Conservation (phyloP, 306 rosid species). For the Erythrophleum fordii region DNA sequence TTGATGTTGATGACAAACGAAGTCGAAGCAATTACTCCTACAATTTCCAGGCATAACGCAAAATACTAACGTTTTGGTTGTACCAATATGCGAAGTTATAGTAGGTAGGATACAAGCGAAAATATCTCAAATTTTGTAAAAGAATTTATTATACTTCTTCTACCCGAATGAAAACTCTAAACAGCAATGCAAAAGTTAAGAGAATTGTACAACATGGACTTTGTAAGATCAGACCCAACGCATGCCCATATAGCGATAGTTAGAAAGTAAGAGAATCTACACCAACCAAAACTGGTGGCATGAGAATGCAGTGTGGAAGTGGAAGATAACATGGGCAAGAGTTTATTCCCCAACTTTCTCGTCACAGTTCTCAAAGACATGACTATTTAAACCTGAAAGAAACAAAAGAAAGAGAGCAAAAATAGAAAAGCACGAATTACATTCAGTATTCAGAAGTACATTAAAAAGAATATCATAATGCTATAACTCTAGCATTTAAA, state of each 20-base stretch:
- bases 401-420: not conserved
- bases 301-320: conserved; percentile 73
- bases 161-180: not conserved
- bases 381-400: conserved; percentile 27
- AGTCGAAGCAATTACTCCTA: not conserved
- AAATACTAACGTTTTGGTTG: not conserved
- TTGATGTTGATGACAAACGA: not conserved
- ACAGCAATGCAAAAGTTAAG: not conserved
- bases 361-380: conserved; percentile 72
- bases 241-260: not conserved
- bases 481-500: not conserved
- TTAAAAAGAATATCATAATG: not conserved
- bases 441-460: not conserved
- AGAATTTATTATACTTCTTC: not conserved
- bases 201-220: not conserved
- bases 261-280: conserved; percentile 20
- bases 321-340: conserved; percentile 61
- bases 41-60: not conserved
- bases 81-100: not conserved
- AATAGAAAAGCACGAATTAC: not conserved
- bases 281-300: conserved; percentile 95
- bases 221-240: not conserved
- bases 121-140: not conserved
- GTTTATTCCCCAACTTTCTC: conserved; percentile 55
- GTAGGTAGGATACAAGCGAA: not conserved